Percentiles rank a stretch among this genome's conserved stretches.
These are phyloP conservation scores for Helotiales sp. DNA, from an alignment of 2,329 filamentous ascomycete species.

Conservation along the genomic window DNA sequence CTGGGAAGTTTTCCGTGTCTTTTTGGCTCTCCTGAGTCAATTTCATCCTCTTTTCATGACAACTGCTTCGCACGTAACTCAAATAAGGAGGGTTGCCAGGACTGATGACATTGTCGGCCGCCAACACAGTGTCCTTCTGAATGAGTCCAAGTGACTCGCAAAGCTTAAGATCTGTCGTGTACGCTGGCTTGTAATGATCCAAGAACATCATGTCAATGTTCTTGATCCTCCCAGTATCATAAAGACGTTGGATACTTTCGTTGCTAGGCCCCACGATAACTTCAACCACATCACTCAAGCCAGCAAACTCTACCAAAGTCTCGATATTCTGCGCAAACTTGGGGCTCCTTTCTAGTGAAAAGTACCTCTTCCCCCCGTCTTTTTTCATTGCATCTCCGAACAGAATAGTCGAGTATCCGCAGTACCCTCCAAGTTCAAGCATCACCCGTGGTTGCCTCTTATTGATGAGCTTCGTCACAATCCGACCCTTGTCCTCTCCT, in stretches of 20 bases:
- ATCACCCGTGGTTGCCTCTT: slow-evolving; percentile 66
- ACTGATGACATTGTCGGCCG: slow-evolving; percentile 70
- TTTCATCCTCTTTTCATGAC: slow-evolving; percentile 56
- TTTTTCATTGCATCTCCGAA: slow-evolving; percentile 67
- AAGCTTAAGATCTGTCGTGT: slow-evolving; percentile 72
- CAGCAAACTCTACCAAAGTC: slow-evolving; percentile 71
- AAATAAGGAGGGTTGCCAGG: slow-evolving; percentile 71
- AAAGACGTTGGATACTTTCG: slow-evolving; percentile 61
- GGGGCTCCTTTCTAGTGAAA: slow-evolving; percentile 71
- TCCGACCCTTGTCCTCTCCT: slow-evolving; percentile 70
- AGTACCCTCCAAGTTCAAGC: slow-evolving; percentile 79
- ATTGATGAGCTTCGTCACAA: slow-evolving; percentile 68
- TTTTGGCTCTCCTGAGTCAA: slow-evolving; percentile 48
- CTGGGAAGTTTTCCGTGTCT: slow-evolving; percentile 38
- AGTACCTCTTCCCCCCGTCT: slow-evolving; percentile 65
- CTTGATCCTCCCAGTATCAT: slow-evolving; percentile 40
- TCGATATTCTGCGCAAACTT: slow-evolving; percentile 71
- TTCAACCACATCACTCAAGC: slow-evolving; percentile 67
- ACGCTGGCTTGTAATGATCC: slow-evolving; percentile 79
- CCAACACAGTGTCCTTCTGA: slow-evolving; percentile 59
- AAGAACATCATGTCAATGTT: slow-evolving; percentile 53
- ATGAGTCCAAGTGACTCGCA: slow-evolving; percentile 71
- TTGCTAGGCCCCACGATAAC: slow-evolving; percentile 71
- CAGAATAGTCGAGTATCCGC: slow-evolving; percentile 78
- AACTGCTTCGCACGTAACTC: slow-evolving; percentile 66